Base-by-base conservation (phyloP, 2,329 filamentous ascomycete genomes). In the Ceratocystis huliohia region DNA sequence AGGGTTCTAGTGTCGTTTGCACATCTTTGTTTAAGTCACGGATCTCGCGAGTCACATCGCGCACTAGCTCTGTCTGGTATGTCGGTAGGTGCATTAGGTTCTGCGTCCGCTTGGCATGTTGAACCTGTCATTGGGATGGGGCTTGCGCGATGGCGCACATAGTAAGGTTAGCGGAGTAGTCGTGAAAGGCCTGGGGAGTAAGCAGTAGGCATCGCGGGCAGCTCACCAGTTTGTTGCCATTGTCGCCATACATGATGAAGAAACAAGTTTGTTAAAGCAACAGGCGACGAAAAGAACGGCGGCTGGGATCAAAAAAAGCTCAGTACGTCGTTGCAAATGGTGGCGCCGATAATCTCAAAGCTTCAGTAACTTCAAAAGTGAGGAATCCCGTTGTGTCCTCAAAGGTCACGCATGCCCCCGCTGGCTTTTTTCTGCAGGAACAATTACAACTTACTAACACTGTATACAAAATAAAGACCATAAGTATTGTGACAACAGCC, bases 81-180 rank as follows among this genome's bases (percentile, higher is more conserved):
- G 91, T 87, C 0, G 94, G 94, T 2, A 99, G 83, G 74, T 95
- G 86, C 41, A 86, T 79, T 66, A 99, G 84, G 70, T 89, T 88
- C 76, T 94, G 91, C 20, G 89, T 96, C 74, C 94, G 86, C 81
- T 97, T 97, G 75, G 94, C 94, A 80, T 97, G 89, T 80, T 93
- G 88, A n/a, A 33, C 56, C 56, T 59, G 28, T 59, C 33, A n/a
- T 59, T 15, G 28, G 17, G 28, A 37, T 28, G 56, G 71, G 71
- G 95, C 92, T 90, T 96, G 70, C 25, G 61, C 61, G 33, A 59
- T 61, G 64, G 68, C 37, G 66, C 37, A 53, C 50, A 22, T 15
- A 20, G 33, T 17, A 10, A 6, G 13, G 61, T 59, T 61, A 57
- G 37, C 46, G n/a, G 17, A 22, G 15, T 41, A n/a, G 1, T 25